phyloP scores from a whole-genome alignment of 73 alveolate genomes.

The Stentor roeselii region DNA sequence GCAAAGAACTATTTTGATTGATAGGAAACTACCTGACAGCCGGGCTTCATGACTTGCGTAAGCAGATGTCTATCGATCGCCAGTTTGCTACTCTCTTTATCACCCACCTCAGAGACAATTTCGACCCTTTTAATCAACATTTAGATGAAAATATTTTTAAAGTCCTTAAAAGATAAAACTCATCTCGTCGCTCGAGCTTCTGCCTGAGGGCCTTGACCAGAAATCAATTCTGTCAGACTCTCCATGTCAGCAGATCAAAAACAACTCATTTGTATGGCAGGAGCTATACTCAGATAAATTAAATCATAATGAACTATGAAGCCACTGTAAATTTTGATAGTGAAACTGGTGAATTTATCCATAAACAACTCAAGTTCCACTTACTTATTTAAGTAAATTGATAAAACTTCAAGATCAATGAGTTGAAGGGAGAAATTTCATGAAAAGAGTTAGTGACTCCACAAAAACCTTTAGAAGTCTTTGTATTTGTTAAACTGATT shows the following conservation, averaged over 20 bases:
- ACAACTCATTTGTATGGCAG: slow-evolving; percentile 36
- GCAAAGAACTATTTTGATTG: not conserved
- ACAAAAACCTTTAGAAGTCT: too few relatives aligned
- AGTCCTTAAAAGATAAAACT: slow-evolving; percentile 19
- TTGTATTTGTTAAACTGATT: too few relatives aligned
- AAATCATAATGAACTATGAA: slow-evolving; percentile 79
- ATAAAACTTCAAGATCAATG: too few relatives aligned
- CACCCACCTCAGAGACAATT: slow-evolving; percentile 45
- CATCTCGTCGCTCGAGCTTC: not conserved
- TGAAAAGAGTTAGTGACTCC: too few relatives aligned
- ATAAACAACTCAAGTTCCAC: slow-evolving; percentile 60
- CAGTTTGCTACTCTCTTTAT: slow-evolving; percentile 59
- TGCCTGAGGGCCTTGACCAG: not conserved
- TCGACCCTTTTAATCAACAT: slow-evolving; percentile 35
- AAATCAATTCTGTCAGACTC: not conserved
- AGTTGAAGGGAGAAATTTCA: too few relatives aligned
- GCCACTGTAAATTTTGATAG: slow-evolving; percentile 91
- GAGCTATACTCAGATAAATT: too few relatives aligned
- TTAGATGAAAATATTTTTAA: slow-evolving; percentile 9
- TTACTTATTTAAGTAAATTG: too few relatives aligned
- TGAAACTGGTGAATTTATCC: slow-evolving; percentile 71
- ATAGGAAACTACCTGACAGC: not conserved
- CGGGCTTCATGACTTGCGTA: slow-evolving; percentile 50
- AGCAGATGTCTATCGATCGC: slow-evolving; percentile 56
- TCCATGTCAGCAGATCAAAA: slow-evolving; percentile 27